Evolutionary conservation across 1,139 yeast species (phyloP), one percentile per base, ranked within the genome.

Genomic region (Lodderomyces oxycetoniae): DNA sequence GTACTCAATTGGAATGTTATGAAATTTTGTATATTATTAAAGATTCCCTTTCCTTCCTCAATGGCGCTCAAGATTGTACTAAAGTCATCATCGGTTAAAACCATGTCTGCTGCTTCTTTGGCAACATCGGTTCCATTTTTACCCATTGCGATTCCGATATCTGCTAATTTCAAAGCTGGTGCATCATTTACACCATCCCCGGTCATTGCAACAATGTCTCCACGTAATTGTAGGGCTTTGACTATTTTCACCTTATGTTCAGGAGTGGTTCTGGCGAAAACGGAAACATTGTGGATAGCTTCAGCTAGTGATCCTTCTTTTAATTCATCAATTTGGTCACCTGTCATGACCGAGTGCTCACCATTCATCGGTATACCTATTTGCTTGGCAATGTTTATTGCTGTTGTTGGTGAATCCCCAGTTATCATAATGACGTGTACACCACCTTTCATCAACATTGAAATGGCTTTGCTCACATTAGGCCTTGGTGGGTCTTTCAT

Each of bases 171-270:
- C 50, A 91, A 73, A 4, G 98, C 97, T n/a, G 98, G 98, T 0
- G 98, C 96, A 62, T 91, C 98, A 55, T 91, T 91, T 17, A 91
- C 98, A 61, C 98, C 98, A 59, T 91, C 98, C 46, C 98, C 98
- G 8, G 97, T 91, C 98, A 91, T 91, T 27, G 96, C 98, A 32
- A 91, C 98, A 43, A 89, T 81, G 57, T 91, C 96, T 31, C 96
- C 97, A 49, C 95, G 75, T 52, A 79, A 73, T 59, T 91, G 96
- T 47, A 91, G 71, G 1, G 96, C 96, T 51, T 85, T 77, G 21
- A 91, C 95, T 59, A 91, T 91, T 35, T 84, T 71, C 40, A 91
- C 85, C 57, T 91, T 91, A 63, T 91, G 96, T 54, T 89, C 95
- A 1, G 98, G 98, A 1, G 96, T 83, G 8, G 96, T 89, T 63